Base-by-base conservation (phyloP, 225 moss, liverwort and hornwort genomes). In the Pleurozium schreberi region DNA sequence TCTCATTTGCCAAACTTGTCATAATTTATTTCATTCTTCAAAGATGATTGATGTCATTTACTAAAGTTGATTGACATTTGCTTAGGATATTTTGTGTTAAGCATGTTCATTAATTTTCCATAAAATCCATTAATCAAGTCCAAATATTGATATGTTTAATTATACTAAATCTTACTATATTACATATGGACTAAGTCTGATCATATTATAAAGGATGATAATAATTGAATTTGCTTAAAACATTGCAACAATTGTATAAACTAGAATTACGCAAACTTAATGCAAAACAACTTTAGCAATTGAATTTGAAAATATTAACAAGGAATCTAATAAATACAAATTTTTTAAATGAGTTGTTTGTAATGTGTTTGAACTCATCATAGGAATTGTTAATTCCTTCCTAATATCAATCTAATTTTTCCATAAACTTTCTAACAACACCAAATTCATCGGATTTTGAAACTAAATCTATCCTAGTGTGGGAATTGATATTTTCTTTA, bases 321-420 rank as follows among this genome's bases (percentile, higher is more conserved):
- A 31, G 31, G 0, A 73, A 11, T 30, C 18, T 74, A 0, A 4
- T 74, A 49, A 9, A 27, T 27, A 6, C 6, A 10, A 27, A 4
- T 3, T 71, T 26, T 28, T 2, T 8, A 10, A 6, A 26, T 43
- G 5, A 43, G 16, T 0, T 1, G 0, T 25, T 18, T 45, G 6
- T 30, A 73, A 73, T 30, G 10, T 45, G 45, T 40, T 18, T 30
- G 4, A 73, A 73, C 3, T 45, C 0, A 3, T 2, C 0, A 17
- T 28, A 45, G 2, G 4, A 47, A 47, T 47, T 74, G 6, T 47
- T 27, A 45, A 10, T 43, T 28, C n/a, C 6, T 28, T 43, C 45
- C 17, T 0, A 45, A 74, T 47, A 30, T 18, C 18, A 74, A 74
- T 1, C 4, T 45, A 18, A 47, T 47, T 10, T 6, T 45, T 43